Evolutionary conservation across 345 rosid species (phyloP).

Genomic region (Melaleuca quinquenervia): DNA sequence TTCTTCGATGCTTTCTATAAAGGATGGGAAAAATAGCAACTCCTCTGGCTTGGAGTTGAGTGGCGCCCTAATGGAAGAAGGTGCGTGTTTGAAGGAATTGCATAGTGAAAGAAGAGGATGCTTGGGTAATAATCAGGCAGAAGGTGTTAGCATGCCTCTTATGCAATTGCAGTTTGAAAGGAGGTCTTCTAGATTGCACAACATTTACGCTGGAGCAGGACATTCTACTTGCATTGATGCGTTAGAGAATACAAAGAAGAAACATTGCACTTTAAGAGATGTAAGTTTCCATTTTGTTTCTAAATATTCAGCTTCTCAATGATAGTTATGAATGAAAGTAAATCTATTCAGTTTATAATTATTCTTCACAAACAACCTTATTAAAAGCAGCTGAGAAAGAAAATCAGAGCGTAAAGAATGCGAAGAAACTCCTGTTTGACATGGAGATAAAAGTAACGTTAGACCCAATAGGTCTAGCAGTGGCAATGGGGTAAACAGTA

Average conservation of each 20-base stretch:
- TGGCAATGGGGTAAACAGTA: slow-evolving; percentile 38
- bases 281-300: slow-evolving; percentile 13
- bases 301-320: not conserved
- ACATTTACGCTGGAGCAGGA: not conserved
- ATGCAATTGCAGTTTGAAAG: slow-evolving; percentile 23
- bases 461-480: slow-evolving; percentile 35
- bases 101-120: not conserved
- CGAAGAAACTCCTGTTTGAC: slow-evolving; percentile 11
- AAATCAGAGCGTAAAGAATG: slow-evolving; percentile 19
- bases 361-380: not conserved
- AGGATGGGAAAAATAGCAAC: not conserved
- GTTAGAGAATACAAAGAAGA: slow-evolving; percentile 18
- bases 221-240: not conserved
- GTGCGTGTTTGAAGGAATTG: not conserved
- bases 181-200: slow-evolving; percentile 13
- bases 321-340: too few species aligned
- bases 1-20: not conserved
- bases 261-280: slow-evolving; percentile 16
- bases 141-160: not conserved
- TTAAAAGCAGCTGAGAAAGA: not conserved
- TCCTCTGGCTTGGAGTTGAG: not conserved
- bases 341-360: not conserved
- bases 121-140: not conserved
- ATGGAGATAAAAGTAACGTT: slow-evolving; percentile 21
- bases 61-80: not conserved